These are phyloP conservation scores for Aegilops tauschii DNA, from an alignment of 176 grass and related monocot genomes.

Conservation along the genomic window DNA sequence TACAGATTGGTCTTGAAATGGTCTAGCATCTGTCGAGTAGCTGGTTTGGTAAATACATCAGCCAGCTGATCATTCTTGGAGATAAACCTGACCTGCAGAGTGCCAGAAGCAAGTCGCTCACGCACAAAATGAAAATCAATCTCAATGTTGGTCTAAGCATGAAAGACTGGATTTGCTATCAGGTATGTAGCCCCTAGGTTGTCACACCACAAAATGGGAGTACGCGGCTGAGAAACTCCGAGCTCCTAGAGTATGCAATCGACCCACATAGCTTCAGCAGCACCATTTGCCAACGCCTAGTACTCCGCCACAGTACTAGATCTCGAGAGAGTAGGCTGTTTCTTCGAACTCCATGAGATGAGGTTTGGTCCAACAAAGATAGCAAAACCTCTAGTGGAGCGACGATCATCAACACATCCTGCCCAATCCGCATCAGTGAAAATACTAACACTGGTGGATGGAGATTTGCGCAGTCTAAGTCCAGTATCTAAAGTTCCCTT, in stretches of 20 bases:
- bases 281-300: too few relatives aligned
- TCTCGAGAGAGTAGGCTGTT: too few relatives aligned
- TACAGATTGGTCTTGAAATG: not conserved
- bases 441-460: too few relatives aligned
- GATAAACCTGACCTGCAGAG: not conserved
- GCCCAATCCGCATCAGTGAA: too few relatives aligned
- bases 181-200: not conserved
- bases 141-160: not conserved
- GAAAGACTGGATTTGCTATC: not conserved
- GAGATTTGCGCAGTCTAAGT: too few relatives aligned
- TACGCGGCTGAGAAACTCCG: not conserved
- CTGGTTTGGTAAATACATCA: not conserved
- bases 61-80: not conserved
- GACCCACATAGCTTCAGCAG: not conserved
- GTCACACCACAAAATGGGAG: not conserved
- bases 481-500: too few relatives aligned
- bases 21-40: not conserved
- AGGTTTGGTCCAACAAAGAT: too few relatives aligned
- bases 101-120: not conserved
- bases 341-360: too few relatives aligned
- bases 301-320: too few relatives aligned
- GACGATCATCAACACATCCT: too few relatives aligned
- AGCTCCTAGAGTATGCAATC: not conserved
- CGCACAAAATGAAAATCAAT: not conserved
- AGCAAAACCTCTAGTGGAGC: too few relatives aligned